These are phyloP conservation scores for Vaucheria bursata DNA, from an alignment of 352 stramenopile species.

Conservation along the genomic window DNA sequence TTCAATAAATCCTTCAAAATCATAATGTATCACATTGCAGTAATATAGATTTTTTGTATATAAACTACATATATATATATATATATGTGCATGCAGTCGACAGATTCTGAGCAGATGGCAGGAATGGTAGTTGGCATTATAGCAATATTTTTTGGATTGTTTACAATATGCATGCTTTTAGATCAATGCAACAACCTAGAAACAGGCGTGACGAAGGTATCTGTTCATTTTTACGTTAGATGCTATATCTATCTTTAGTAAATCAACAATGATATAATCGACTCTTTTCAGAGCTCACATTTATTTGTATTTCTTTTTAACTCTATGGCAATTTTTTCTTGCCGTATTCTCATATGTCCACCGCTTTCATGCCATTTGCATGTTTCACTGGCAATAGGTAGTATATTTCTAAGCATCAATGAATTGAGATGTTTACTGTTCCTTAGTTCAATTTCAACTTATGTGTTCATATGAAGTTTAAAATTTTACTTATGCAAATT, in stretches of 20 bases:
- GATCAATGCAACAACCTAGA: conserved; percentile 74
- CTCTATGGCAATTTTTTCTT: background rate
- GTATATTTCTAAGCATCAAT: background rate
- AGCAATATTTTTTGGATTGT: conserved; percentile 89
- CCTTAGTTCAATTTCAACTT: background rate
- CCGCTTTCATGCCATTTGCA: background rate
- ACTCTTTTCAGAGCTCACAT: background rate
- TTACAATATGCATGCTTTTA: conserved; percentile 96
- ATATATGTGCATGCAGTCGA: no score
- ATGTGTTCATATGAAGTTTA: background rate
- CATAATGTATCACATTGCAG: no score
- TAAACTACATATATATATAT: no score
- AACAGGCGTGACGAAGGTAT: conserved; percentile 2
- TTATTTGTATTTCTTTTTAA: background rate
- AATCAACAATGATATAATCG: background rate
- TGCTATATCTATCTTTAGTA: background rate
- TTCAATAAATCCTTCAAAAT: no score
- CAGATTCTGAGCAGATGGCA: background rate
- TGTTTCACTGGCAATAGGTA: background rate
- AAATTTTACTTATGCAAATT: background rate
- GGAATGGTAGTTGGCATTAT: background rate
- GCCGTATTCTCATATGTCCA: background rate
- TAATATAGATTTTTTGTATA: no score
- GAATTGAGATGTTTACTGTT: background rate
- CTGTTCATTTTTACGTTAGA: background rate